Conservation (phyloP, 2,329 filamentous ascomycete genomes). For the Microcyclosporella mali region DNA sequence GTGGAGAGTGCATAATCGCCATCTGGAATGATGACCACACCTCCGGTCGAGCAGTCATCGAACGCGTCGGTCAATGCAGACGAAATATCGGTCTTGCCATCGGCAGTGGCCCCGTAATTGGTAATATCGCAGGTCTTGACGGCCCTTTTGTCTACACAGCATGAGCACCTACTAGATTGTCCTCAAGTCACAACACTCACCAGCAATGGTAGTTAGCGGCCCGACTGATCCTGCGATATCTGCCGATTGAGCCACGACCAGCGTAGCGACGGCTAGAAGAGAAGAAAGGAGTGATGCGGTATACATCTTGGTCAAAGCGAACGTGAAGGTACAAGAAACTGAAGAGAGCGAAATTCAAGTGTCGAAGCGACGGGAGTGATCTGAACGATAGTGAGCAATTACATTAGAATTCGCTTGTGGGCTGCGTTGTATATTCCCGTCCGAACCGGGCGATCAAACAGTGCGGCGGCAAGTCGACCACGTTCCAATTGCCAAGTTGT, state of each 20-base stretch:
- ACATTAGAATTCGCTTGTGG: too few relatives aligned
- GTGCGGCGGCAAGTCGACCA: too few relatives aligned
- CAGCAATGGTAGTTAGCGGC: slow-evolving; percentile 37
- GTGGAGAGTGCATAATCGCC: slow-evolving; percentile 47
- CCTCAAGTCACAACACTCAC: slow-evolving; percentile 34
- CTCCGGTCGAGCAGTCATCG: slow-evolving; percentile 46
- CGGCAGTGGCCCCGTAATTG: slow-evolving; percentile 47
- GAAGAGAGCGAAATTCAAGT: too few relatives aligned
- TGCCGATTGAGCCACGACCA: slow-evolving; percentile 29
- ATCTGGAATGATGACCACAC: slow-evolving; percentile 45
- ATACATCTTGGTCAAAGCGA: slow-evolving; percentile 6
- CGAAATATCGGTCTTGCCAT: slow-evolving; percentile 48
- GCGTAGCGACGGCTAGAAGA: slow-evolving; percentile 23
- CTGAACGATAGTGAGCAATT: too few relatives aligned
- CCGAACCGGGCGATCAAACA: too few relatives aligned
- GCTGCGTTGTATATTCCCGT: too few relatives aligned
- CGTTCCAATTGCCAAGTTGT: too few relatives aligned
- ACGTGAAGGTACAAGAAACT: too few relatives aligned
- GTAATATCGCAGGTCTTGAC: slow-evolving; percentile 49
- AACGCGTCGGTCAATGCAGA: slow-evolving; percentile 45
- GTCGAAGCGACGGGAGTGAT: neutral
- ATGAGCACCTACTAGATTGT: too few relatives aligned
- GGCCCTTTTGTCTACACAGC: slow-evolving; percentile 13
- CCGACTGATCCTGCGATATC: slow-evolving; percentile 41
- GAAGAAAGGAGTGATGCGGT: slow-evolving; percentile 13